Conservation (phyloP, 352 stramenopile genomes). For the Globisporangium irregulare region DNA sequence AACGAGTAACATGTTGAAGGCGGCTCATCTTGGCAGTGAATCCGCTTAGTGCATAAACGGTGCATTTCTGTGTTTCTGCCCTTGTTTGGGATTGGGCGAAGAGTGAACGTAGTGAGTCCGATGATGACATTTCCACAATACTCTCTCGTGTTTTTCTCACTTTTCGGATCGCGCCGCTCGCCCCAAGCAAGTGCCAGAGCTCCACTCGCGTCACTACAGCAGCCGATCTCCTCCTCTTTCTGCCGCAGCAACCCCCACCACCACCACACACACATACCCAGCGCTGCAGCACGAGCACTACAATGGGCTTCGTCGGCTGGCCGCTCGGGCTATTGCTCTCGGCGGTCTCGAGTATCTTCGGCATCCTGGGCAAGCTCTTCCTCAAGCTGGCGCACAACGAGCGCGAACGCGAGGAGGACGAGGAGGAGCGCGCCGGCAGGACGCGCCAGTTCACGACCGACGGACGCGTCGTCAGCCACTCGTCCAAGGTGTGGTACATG, state of each 20-base stretch:
- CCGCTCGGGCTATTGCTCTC: conserved; percentile 73
- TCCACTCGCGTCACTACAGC: neutral
- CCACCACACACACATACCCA: neutral
- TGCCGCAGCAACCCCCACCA: neutral
- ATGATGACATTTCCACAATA: neutral
- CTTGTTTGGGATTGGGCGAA: neutral
- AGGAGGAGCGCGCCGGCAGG: conserved; percentile 24
- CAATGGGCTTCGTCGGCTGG: conserved; percentile 62
- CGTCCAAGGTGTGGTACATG: conserved; percentile 39
- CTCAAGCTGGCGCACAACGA: conserved; percentile 80
- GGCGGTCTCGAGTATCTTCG: conserved; percentile 73
- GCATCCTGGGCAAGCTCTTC: conserved; percentile 77
- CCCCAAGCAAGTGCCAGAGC: neutral
- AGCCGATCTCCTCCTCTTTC: neutral
- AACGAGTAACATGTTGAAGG: too few species aligned
- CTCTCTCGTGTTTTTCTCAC: conserved; percentile 1
- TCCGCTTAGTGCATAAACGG: neutral
- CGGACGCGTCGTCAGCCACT: conserved; percentile 2
- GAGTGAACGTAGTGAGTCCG: neutral
- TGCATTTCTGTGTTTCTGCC: too few species aligned
- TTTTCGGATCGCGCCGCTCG: conserved; percentile 1
- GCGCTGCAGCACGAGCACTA: neutral
- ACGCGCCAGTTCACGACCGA: conserved; percentile 25
- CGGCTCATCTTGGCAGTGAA: too few species aligned
- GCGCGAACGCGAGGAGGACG: conserved; percentile 57